A percentile compares a stretch with the other conserved stretches of the same genome.
These are phyloP conservation scores for Fusarium temperatum DNA, from an alignment of 2,329 filamentous ascomycete species.

Conservation along the genomic window DNA sequence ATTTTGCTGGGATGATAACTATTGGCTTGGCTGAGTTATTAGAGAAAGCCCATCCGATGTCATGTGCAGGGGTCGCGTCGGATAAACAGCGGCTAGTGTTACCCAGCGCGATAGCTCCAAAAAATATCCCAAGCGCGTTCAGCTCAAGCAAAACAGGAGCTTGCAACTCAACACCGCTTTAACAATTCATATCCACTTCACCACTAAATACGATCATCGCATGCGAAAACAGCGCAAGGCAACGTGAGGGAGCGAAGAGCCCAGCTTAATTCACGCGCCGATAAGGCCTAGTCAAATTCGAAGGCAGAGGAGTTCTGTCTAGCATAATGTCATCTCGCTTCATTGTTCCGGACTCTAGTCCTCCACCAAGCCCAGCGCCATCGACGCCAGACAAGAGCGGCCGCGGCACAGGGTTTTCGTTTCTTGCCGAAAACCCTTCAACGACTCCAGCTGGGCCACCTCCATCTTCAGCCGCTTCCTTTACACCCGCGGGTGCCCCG, in stretches of 20 bases:
- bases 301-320: slow-evolving; percentile 30
- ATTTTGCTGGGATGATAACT: background rate
- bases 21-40: background rate
- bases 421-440: slow-evolving; percentile 57
- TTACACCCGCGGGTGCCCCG: slow-evolving; percentile 65
- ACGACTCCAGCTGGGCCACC: slow-evolving; percentile 64
- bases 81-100: slow-evolving; percentile 37
- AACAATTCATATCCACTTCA: slow-evolving; percentile 21
- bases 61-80: slow-evolving; percentile 11
- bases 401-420: slow-evolving; percentile 48
- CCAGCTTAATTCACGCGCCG: slow-evolving; percentile 12
- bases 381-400: slow-evolving; percentile 59
- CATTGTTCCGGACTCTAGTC: slow-evolving; percentile 55
- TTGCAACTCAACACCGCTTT: slow-evolving; percentile 23
- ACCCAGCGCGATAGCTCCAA: slow-evolving; percentile 44
- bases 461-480: slow-evolving; percentile 62
- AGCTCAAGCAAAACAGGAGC: slow-evolving; percentile 26
- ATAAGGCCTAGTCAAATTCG: slow-evolving; percentile 3
- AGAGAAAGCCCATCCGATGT: background rate
- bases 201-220: slow-evolving; percentile 8
- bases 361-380: slow-evolving; percentile 54
- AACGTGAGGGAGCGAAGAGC: slow-evolving; percentile 8
- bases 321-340: slow-evolving; percentile 53
- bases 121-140: slow-evolving; percentile 43
- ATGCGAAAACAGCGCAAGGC: slow-evolving; percentile 18